These are phyloP conservation scores for Candida verbasci DNA, from an alignment of 805 yeast species.

Conservation along the genomic window DNA sequence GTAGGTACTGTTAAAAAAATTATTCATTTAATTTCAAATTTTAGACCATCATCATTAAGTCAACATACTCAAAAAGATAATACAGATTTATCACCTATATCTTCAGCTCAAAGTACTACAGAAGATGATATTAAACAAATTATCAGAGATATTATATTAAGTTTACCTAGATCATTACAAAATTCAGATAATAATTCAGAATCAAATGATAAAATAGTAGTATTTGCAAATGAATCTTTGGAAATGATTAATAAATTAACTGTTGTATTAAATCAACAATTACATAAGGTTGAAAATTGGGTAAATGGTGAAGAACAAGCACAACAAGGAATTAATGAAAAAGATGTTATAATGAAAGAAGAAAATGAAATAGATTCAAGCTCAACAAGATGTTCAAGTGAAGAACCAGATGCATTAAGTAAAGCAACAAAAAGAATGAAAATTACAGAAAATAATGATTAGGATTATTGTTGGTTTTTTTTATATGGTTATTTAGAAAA, in stretches of 20 bases:
- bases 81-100: constrained; percentile 7
- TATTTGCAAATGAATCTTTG: constrained; percentile 83
- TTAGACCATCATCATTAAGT: constrained; percentile 41
- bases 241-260: constrained; percentile 84
- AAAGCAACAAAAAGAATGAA: constrained; percentile 10
- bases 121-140: constrained; percentile 48
- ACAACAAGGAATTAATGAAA: background rate
- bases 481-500: too few relatives aligned
- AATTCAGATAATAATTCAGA: constrained; percentile 27
- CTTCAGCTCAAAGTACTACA: constrained; percentile 7
- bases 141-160: constrained; percentile 73
- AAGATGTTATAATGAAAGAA: constrained; percentile 3
- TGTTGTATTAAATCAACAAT: constrained; percentile 77
- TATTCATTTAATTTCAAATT: constrained; percentile 78
- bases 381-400: constrained; percentile 5
- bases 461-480: too few relatives aligned
- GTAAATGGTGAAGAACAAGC: constrained; percentile 31
- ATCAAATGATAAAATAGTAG: constrained; percentile 62
- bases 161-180: constrained; percentile 58
- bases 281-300: constrained; percentile 86
- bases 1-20: constrained; percentile 86
- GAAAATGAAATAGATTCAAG: background rate
- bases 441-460: constrained; percentile 4
- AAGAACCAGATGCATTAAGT: constrained; percentile 8
- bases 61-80: background rate